Conservation (phyloP, 2,329 filamentous ascomycete genomes). For the Aspergillus melleus region DNA sequence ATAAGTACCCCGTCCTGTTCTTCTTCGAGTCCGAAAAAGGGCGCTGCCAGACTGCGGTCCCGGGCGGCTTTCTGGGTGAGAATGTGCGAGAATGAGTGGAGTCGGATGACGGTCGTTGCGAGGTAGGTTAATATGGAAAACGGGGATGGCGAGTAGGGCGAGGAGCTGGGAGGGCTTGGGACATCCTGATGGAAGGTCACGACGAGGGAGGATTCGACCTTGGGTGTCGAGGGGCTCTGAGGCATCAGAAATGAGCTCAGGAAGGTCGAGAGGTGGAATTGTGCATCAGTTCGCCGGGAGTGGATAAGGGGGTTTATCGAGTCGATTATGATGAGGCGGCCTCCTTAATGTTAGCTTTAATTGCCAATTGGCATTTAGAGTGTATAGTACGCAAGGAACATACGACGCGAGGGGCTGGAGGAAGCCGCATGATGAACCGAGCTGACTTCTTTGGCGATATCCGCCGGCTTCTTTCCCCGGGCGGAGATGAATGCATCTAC, state of each 20-base stretch:
- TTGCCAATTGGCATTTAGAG: neutral
- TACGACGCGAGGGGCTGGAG: slow-evolving; percentile 29
- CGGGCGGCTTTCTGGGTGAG: slow-evolving; percentile 72
- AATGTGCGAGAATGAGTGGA: slow-evolving; percentile 72
- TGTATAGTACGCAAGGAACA: slow-evolving; percentile 11
- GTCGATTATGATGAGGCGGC: slow-evolving; percentile 76
- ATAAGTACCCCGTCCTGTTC: slow-evolving; percentile 76
- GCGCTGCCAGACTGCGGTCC: slow-evolving; percentile 72
- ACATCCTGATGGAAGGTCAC: slow-evolving; percentile 82
- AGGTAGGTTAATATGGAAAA: slow-evolving; percentile 76
- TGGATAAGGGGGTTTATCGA: slow-evolving; percentile 66
- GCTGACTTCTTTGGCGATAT: slow-evolving; percentile 61
- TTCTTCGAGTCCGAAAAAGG: slow-evolving; percentile 76
- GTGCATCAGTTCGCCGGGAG: slow-evolving; percentile 41
- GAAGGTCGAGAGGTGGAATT: slow-evolving; percentile 64
- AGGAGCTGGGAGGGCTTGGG: slow-evolving; percentile 50
- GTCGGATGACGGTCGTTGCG: slow-evolving; percentile 79
- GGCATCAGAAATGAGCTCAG: slow-evolving; percentile 70
- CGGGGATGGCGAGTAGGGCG: slow-evolving; percentile 60
- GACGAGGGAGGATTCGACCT: slow-evolving; percentile 64
- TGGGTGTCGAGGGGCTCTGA: slow-evolving; percentile 24
- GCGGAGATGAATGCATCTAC: slow-evolving; percentile 69
- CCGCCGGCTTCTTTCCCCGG: slow-evolving; percentile 57
- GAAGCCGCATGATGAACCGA: slow-evolving; percentile 32
- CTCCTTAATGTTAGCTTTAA: slow-evolving; percentile 44